These are phyloP conservation scores for Achaetomium macrosporum DNA, from an alignment of 2,329 filamentous ascomycete genomes.

Conservation along the genomic window DNA sequence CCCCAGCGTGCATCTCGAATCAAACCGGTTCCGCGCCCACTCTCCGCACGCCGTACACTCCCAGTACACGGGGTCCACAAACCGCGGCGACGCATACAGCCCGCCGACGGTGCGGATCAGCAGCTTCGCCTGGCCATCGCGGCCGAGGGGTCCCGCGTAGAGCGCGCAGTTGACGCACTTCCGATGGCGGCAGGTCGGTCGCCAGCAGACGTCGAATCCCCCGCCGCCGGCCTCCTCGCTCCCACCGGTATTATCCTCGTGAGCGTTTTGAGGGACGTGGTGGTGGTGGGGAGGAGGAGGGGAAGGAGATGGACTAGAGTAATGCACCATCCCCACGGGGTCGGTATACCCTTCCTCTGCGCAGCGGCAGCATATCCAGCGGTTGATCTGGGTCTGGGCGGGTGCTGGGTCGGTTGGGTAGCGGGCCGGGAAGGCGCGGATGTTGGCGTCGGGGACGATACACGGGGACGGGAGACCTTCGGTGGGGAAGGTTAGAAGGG, in stretches of 20 bases:
- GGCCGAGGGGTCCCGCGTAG: conserved; percentile 6
- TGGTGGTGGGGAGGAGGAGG: background rate
- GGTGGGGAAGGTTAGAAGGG: conserved; percentile 21
- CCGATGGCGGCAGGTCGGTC: conserved; percentile 9
- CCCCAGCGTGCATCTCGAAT: conserved; percentile 1
- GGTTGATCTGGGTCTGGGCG: conserved; percentile 14
- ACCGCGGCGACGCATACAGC: conserved; percentile 14
- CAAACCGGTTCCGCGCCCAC: conserved; percentile 16
- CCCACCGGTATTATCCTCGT: background rate
- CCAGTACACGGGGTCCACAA: conserved; percentile 20
- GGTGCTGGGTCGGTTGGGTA: conserved; percentile 4
- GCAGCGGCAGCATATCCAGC: conserved; percentile 24
- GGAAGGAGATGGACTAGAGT: background rate
- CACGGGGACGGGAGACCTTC: conserved; percentile 17
- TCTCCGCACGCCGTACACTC: conserved; percentile 19
- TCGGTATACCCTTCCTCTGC: conserved; percentile 10
- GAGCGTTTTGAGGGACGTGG: background rate
- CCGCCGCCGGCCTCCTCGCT: background rate
- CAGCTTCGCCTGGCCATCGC: background rate
- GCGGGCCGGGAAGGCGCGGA: conserved; percentile 7
- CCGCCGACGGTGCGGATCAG: conserved; percentile 20
- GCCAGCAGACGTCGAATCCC: conserved; percentile 3
- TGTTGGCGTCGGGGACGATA: background rate
- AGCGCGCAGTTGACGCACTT: conserved; percentile 20
- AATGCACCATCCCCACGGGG: conserved; percentile 20